Base-by-base conservation (phyloP, 2,329 filamentous ascomycete species). In the Colletotrichum sublineola region DNA sequence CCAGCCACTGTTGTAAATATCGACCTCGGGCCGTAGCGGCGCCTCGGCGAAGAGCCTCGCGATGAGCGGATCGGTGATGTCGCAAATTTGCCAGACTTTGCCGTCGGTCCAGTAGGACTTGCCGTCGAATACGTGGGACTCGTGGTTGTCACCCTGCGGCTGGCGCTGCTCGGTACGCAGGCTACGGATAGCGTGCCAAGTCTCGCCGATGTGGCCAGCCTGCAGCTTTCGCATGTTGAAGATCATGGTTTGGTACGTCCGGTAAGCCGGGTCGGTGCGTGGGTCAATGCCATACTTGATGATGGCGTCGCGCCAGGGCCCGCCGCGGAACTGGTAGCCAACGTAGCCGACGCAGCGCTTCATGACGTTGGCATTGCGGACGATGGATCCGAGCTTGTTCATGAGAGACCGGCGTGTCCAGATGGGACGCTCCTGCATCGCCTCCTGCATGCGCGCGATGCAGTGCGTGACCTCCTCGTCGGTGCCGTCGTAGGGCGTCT, bases 21-120 rank as follows among this genome's bases (percentile, higher is more conserved):
- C 90, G 80, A 90, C 93, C 12, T 84, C 83, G 0, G 84, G 78
- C 5, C 91, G 87, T 31, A 93, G 82, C 6, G 90, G 86, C 0
- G 91, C 85, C 0, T 89, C 88, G 29, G 91, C 87, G 50, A 97
- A 86, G 3, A 98, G 83, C 14, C 85, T 81, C 0, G 85, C 84
- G 1, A 98, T 85, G 1, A 95, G 79, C 0, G 94, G 93, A 77
- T 98, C 96, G 0, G 90, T 92, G 67, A 98, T 92, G 80, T 99
- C 96, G 83, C 95, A 97, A 36, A 97, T 89, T 84, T 98, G 96
- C 93, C 95, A 99, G 62, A 96, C 92, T 77, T 96, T 96, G 50
- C 95, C 95, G 77, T 97, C 95, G 1, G 89, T 88, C 20, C 90
- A 90, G 67, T 96, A 90, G 2, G 87, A 88, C 71, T 90, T 86